These are phyloP conservation scores for Asterophora parasitica DNA, from an alignment of 768 basidiomycete species.

Conservation along the genomic window DNA sequence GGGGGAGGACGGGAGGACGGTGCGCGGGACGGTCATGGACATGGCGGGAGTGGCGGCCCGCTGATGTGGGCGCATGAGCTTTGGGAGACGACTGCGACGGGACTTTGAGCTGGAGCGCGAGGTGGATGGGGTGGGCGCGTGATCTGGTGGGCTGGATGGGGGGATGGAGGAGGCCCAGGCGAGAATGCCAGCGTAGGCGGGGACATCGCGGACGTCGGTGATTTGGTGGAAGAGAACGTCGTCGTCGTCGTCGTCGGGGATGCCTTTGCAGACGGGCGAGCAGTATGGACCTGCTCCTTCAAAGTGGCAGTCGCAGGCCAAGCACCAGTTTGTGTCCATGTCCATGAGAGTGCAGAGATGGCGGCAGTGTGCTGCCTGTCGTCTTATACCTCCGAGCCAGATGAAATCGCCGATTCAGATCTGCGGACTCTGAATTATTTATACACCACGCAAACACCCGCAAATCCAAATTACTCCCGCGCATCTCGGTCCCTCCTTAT, in stretches of 20 bases:
- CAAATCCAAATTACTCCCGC: no score
- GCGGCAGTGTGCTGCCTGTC: not conserved
- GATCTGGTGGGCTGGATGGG: conserved; percentile 18
- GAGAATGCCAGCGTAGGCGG: conserved; percentile 36
- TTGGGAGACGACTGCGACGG: conserved; percentile 26
- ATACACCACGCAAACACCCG: no score
- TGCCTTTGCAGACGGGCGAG: conserved; percentile 37
- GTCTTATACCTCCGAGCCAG: conserved; percentile 7
- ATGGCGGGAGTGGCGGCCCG: conserved; percentile 46
- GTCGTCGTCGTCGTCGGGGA: conserved; percentile 25
- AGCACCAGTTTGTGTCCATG: conserved; percentile 72
- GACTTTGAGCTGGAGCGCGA: conserved; percentile 13
- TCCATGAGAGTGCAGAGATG: conserved; percentile 6
- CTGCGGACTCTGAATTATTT: conserved; percentile 2
- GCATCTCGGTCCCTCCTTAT: conserved; percentile 21
- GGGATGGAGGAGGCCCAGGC: conserved; percentile 43
- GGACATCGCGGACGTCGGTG: no score
- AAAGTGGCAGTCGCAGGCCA: conserved; percentile 56
- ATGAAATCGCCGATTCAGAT: conserved; percentile 3
- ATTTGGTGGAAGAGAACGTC: not conserved
- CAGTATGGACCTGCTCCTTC: conserved; percentile 49
- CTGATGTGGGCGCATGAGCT: conserved; percentile 33
- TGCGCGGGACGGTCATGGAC: conserved; percentile 36
- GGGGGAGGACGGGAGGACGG: conserved; percentile 21
- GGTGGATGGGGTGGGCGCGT: conserved; percentile 17